Evolutionary conservation across 2,329 filamentous ascomycete genomes (phyloP), one percentile per base, ranked within the genome.

Genomic region (Colletotrichum aenigma): DNA sequence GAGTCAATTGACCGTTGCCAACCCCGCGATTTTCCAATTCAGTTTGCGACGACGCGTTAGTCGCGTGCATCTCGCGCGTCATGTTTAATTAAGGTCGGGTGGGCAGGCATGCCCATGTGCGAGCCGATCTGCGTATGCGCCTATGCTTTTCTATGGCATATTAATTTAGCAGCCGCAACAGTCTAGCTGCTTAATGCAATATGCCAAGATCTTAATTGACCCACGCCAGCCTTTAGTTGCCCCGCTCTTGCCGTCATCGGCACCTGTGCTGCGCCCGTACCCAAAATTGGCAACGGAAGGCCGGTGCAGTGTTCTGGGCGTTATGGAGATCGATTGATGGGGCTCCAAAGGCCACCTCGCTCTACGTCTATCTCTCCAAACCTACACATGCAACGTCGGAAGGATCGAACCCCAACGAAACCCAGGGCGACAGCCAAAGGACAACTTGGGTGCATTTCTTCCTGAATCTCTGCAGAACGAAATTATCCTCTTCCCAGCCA

Each of bases 21-120:
- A 80, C 80, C 80, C 80, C 80, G 79, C 80, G 79, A 79, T 76
- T 81, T 79, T 79, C 71, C 70, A 28, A n/a, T 52, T 21, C 28
- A 62, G 61, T 68, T 43, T 60, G 66, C 55, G 32, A 38, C 66
- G 7, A 34, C 66, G 66, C 66, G 66, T 68, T 68, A 30, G n/a
- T 60, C 66, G 66, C 66, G 66, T 68, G 52, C 21, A n/a, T 68
- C 34, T 16, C 52, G 52, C 66, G 66, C 30, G 7, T 64, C 18
- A 13, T 13, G 7, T 52, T 21, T 21, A 36, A 71, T 30, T 43
- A 61, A 60, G 60, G 15, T 16, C 10, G 24, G 61, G 21, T 16
- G 13, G 48, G 34, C 26, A 64, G 32, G 21, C 43, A 21, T 52
- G 43, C n/a, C 43, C n/a, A 21, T 52, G 43, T n/a, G 10, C n/a